Conservation (phyloP, 2,329 filamentous ascomycete species). For the Fusarium pseudograminearum region DNA sequence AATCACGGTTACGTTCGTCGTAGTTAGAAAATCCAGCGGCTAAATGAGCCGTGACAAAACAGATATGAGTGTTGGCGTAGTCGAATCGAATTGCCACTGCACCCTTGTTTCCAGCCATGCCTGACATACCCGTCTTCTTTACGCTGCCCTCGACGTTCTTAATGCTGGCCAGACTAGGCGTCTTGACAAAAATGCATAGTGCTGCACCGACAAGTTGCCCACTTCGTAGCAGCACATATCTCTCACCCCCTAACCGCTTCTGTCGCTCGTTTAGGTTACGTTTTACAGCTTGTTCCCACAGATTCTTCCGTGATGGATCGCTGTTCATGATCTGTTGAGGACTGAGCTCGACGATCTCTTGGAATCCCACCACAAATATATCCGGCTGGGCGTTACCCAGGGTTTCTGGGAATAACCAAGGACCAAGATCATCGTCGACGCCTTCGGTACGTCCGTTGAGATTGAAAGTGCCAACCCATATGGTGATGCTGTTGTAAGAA, state of each 20-base stretch:
- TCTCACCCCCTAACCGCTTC: conserved; percentile 72
- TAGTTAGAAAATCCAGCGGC: conserved; percentile 97
- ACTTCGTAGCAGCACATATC: conserved; percentile 89
- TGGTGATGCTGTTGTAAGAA: conserved; percentile 76
- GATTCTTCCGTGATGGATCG: conserved; percentile 84
- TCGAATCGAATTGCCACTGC: conserved; percentile 97
- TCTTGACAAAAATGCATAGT: conserved; percentile 89
- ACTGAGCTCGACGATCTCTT: conserved; percentile 97
- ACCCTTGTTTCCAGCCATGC: conserved; percentile 98
- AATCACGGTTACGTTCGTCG: conserved; percentile 94
- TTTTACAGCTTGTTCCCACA: conserved; percentile 88
- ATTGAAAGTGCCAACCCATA: conserved; percentile 94
- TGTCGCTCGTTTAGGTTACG: conserved; percentile 80
- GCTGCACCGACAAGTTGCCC: conserved; percentile 96
- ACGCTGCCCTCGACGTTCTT: conserved; percentile 97
- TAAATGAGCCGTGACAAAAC: conserved; percentile 95
- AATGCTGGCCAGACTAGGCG: conserved; percentile 80
- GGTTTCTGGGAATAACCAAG: conserved; percentile 81
- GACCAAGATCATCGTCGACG: conserved; percentile 80
- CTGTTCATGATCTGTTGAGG: conserved; percentile 99
- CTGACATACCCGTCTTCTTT: conserved; percentile 94
- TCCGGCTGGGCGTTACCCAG: conserved; percentile 76
- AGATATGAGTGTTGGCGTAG: conserved; percentile 90
- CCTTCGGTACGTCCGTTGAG: conserved; percentile 89
- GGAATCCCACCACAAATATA: conserved; percentile 91